A percentile compares a stretch with the other conserved stretches of the same genome.
Conservation (phyloP, 345 rosid species). For the Gossypioides kirkii region DNA sequence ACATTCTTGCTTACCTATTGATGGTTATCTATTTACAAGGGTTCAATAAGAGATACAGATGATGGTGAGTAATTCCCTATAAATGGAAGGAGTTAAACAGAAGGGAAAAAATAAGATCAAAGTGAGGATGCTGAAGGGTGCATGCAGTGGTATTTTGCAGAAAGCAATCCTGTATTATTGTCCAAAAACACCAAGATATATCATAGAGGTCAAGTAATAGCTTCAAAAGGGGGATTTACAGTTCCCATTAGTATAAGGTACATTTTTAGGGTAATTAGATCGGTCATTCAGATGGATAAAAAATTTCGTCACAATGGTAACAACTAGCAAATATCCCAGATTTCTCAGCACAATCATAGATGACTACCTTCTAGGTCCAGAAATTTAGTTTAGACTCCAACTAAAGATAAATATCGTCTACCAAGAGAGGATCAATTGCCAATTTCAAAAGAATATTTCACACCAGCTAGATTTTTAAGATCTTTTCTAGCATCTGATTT, state of each 20-base stretch:
- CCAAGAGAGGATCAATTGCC: not conserved
- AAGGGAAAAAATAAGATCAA: not conserved
- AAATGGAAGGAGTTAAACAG: not conserved
- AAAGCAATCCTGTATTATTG: not conserved
- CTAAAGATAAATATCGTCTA: not conserved
- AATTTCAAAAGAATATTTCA: not conserved
- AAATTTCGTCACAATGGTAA: not conserved
- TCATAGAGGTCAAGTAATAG: conserved; percentile 1
- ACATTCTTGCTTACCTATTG: not conserved
- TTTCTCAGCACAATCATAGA: not conserved
- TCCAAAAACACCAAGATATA: not conserved
- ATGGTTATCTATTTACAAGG: not conserved
- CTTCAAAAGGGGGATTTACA: not conserved
- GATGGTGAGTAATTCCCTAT: not conserved
- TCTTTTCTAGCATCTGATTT: conserved; percentile 1
- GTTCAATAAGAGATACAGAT: not conserved
- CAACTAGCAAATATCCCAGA: not conserved
- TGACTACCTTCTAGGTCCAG: not conserved
- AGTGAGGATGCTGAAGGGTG: conserved; percentile 1
- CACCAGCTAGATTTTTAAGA: not conserved
- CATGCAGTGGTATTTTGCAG: conserved; percentile 1
- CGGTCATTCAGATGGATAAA: not conserved
- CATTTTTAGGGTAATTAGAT: not conserved
- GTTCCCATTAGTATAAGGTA: not conserved
- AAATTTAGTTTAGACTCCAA: not conserved